Conservation (phyloP, 2,329 filamentous ascomycete species). For the Hymenoscyphus fructigenus region DNA sequence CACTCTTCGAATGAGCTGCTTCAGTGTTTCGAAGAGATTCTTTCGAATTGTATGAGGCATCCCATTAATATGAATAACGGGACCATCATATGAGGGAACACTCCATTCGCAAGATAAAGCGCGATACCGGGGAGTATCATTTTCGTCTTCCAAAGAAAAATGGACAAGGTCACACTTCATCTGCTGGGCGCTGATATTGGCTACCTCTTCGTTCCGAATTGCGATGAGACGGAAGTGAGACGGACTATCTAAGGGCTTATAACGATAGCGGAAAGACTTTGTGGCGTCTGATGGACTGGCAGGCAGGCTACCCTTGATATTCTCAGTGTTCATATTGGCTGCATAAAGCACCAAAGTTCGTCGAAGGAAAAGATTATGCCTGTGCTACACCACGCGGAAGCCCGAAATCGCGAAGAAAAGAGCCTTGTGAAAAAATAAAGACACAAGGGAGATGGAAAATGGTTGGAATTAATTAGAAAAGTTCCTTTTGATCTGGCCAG, state of each 20-base stretch:
- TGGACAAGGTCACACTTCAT: neutral
- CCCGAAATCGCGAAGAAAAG: no score
- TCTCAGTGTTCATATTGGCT: no score
- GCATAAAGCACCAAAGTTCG: no score
- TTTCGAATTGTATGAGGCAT: neutral
- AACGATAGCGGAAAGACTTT: neutral
- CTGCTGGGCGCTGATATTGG: neutral
- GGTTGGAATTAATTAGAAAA: no score
- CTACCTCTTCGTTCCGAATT: neutral
- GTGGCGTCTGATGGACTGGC: neutral
- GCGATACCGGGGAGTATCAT: neutral
- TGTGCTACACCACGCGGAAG: no score
- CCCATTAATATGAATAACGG: neutral
- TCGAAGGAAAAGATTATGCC: no score
- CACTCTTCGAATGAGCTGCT: neutral
- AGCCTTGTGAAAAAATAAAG: no score
- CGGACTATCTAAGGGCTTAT: neutral
- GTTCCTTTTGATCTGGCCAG: no score
- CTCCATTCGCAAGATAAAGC: constrained; percentile 1
- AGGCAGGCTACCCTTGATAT: no score
- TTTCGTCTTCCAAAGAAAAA: neutral
- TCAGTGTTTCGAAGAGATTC: neutral
- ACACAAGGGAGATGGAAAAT: no score
- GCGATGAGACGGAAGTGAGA: neutral
- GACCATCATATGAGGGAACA: neutral